Evolutionary conservation across 352 stramenopile species (phyloP), one percentile per base, ranked within the genome.

Genomic region (Globisporangium carolinianum): DNA sequence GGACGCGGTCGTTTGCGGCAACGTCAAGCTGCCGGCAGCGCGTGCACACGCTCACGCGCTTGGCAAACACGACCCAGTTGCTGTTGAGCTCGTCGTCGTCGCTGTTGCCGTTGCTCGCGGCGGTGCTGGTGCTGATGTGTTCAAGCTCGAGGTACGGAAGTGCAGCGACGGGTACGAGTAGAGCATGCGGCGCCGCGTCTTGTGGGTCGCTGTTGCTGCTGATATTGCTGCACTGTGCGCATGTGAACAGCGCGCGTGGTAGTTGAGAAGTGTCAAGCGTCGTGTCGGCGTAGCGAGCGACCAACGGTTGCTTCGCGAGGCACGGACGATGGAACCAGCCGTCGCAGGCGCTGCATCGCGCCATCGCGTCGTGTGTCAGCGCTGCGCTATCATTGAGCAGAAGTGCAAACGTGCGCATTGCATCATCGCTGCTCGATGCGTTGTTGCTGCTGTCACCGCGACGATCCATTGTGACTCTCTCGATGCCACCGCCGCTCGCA

Each of bases 1-100:
- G 63, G 12, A 11, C 55, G 38, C 43, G 58, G 6, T 91, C 75
- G 6, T 57, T 58, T 0, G 54, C 12, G 5, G n/a, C 50, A 52
- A 91, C 68, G 47, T 81, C 61, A 50, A 87, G 67, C 47, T 88
- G 76, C 42, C 76, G 67, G 50, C 81, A 91, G 4, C 65, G 71
- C 38, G 60, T 68, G 51, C 81, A 89, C 14, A 89, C 68, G 38
- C 85, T 69, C 52, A 91, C 54, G 1, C 60, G 46, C 47, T 70
- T 68, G 0, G 69, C 71, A 12, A 86, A 65, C 32, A 85, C 63
- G 43, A 52, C 54, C 72, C 71, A 79, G 24, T 32, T 32, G 24
- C 24, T 32, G 3, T 32, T 32, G 24, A 32, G 24, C 24, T 32
- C 2, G 9, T 65, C 51, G 12, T 47, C 54, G 1, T 51, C 42